Percentiles rank a stretch among this genome's conserved stretches.
Conservation (phyloP, 1,139 yeast species). For the Taphrina sp. region DNA sequence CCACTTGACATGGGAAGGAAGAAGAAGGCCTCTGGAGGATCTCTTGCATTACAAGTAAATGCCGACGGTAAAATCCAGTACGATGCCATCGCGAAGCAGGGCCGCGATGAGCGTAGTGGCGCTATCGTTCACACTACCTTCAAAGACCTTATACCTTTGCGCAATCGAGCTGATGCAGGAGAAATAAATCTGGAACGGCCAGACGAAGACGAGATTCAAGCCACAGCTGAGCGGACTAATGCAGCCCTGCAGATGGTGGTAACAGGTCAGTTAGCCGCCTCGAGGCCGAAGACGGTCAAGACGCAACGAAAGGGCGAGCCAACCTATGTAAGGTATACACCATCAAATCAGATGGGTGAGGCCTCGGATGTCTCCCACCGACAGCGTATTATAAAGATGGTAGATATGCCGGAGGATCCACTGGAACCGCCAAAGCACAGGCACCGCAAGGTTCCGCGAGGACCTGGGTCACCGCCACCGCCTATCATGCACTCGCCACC, state of each 20-base stretch:
- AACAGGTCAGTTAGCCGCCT: conserved; percentile 44
- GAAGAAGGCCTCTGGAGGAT: conserved; percentile 38
- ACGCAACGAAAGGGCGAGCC: conserved; percentile 43
- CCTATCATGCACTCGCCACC: conserved; percentile 55
- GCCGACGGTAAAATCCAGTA: conserved; percentile 44
- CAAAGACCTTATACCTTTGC: conserved; percentile 51
- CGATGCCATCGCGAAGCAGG: conserved; percentile 45
- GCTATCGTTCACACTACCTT: conserved; percentile 46
- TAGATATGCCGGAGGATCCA: conserved; percentile 71
- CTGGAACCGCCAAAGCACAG: conserved; percentile 79
- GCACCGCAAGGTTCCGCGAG: conserved; percentile 67
- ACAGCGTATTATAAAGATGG: conserved; percentile 55
- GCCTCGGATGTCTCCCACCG: conserved; percentile 39
- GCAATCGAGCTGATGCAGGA: conserved; percentile 48
- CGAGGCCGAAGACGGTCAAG: conserved; percentile 42
- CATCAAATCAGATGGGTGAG: conserved; percentile 47
- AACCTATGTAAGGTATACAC: conserved; percentile 53
- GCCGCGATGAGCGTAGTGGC: conserved; percentile 40
- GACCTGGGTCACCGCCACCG: conserved; percentile 56
- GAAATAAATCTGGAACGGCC: conserved; percentile 47
- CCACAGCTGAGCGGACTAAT: conserved; percentile 51
- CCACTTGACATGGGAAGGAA: conserved; percentile 44
- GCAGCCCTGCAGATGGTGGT: conserved; percentile 52
- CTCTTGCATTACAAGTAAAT: conserved; percentile 44
- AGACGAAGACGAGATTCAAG: conserved; percentile 47